A percentile compares a stretch with the other conserved stretches of the same genome.
Evolutionary conservation across 352 stramenopile genomes (phyloP).

Genomic region (Peronospora destructor): DNA sequence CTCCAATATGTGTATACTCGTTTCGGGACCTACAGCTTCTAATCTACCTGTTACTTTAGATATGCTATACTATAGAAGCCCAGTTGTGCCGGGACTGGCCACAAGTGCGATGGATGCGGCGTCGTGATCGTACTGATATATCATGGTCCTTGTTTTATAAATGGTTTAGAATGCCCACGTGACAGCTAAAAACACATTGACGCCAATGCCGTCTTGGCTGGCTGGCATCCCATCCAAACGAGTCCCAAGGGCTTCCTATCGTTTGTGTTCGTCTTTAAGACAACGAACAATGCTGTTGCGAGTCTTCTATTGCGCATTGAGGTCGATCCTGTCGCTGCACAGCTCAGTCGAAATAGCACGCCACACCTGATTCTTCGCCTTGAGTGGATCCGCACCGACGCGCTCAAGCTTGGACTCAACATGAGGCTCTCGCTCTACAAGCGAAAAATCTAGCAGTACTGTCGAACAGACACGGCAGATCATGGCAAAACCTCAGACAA

Average conservation of each 20-base stretch:
- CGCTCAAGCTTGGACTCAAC: not conserved
- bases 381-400: slow-evolving; percentile 14
- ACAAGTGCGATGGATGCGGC: slow-evolving; percentile 19
- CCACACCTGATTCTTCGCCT: slow-evolving; percentile 31
- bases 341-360: slow-evolving; percentile 18
- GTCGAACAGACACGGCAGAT: slow-evolving; percentile 3
- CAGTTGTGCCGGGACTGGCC: not conserved
- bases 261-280: not conserved
- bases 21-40: not conserved
- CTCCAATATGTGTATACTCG: not conserved
- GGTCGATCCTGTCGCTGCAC: slow-evolving; percentile 7
- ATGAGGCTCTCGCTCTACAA: slow-evolving; percentile 1
- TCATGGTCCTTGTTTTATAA: slow-evolving; percentile 9
- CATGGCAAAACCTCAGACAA: not conserved
- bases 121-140: slow-evolving; percentile 25
- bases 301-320: not conserved
- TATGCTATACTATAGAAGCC: slow-evolving; percentile 28
- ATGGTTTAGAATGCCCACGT: too few species aligned
- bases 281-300: not conserved
- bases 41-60: slow-evolving; percentile 4
- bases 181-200: too few species aligned
- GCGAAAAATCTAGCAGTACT: slow-evolving; percentile 19
- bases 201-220: too few species aligned
- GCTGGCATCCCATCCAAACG: too few species aligned
- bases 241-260: not conserved